Base-by-base conservation (phyloP, 345 rosid genomes). In the Cardamine occulta region DNA sequence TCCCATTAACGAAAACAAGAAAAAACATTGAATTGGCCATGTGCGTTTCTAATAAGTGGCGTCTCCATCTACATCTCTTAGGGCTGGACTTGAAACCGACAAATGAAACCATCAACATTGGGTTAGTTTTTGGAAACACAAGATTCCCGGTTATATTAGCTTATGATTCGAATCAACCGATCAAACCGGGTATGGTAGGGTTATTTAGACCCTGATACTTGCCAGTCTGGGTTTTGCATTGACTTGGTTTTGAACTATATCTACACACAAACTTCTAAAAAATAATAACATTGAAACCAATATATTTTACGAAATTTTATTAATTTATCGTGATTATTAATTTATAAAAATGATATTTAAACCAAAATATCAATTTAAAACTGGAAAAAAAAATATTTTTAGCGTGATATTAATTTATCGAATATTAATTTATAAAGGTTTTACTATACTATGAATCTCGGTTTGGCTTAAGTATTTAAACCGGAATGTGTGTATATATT, bases 31-130 rank as follows among this genome's bases (percentile, higher is more conserved):
- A 66, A 45, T 15, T 47, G 67, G 64, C 58, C 80, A 76, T 76
- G 80, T 76, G 80, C 61, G 0, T 31, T 31, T 53, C 29, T 39
- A 39, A 32, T 42, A 75, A 58, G 74, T 68, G 70, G 63, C 26
- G 14, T 64, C 15, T 32, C 70, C 63, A 68, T 68, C 63, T 57
- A 31, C 26, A 39, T 69, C 70, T 69, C 73, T 53, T 32, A 58
- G 52, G 59, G 12, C 37, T 8, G 39, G 39, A 35, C 49, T 42
- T 48, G n/a, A 68, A 29, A 1, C 12, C 49, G 57, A 68, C 57
- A 40, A 37, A 60, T 29, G 62, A 52, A 56, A 75, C 21, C 64
- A 75, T 44, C 28, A 40, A 19, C 29, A 52, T 75, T 61, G 49
- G 11, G 57, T 17, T 44, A 44, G 0, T 13, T 13, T 63, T 32